Evolutionary conservation across 768 basidiomycete genomes (phyloP).

Genomic region (Tephrocybe sp.): DNA sequence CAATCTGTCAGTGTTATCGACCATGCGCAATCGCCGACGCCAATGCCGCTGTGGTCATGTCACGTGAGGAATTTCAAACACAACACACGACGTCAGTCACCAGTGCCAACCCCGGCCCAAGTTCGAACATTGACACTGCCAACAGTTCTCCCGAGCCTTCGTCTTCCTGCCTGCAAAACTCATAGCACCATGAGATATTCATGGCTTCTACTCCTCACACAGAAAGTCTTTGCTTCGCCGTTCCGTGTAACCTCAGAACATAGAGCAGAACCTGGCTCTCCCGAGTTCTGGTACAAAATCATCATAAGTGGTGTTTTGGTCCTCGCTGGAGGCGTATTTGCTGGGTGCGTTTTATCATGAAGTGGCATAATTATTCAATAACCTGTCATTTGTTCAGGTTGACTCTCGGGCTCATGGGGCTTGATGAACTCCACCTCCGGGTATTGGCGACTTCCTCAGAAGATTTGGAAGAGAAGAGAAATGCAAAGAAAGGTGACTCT

Average conservation of each 20-base stretch:
- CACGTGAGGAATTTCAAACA: too few species aligned
- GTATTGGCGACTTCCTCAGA: constrained; percentile 83
- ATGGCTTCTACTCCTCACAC: constrained; percentile 7
- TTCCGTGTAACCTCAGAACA: constrained; percentile 4
- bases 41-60: too few species aligned
- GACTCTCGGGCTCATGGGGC: constrained; percentile 90
- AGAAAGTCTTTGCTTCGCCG: constrained; percentile 11
- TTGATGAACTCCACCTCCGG: constrained; percentile 89
- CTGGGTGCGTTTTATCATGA: constrained; percentile 68
- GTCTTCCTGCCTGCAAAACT: too few species aligned
- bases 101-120: too few species aligned
- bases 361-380: too few species aligned
- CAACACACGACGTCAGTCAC: too few species aligned
- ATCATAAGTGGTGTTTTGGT: constrained; percentile 67
- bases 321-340: constrained; percentile 85
- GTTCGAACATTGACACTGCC: too few species aligned
- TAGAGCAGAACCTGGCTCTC: constrained; percentile 40
- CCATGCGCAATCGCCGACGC: too few species aligned
- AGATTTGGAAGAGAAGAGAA: constrained; percentile 59
- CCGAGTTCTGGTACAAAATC: constrained; percentile 76
- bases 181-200: constrained; percentile 12
- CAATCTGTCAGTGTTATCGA: too few species aligned
- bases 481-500: constrained; percentile 75
- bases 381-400: constrained; percentile 62
- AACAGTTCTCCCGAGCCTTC: too few species aligned